Evolutionary conservation across 345 rosid species (phyloP), one percentile per base, ranked within the genome.

Genomic region (Carallia brachiata): DNA sequence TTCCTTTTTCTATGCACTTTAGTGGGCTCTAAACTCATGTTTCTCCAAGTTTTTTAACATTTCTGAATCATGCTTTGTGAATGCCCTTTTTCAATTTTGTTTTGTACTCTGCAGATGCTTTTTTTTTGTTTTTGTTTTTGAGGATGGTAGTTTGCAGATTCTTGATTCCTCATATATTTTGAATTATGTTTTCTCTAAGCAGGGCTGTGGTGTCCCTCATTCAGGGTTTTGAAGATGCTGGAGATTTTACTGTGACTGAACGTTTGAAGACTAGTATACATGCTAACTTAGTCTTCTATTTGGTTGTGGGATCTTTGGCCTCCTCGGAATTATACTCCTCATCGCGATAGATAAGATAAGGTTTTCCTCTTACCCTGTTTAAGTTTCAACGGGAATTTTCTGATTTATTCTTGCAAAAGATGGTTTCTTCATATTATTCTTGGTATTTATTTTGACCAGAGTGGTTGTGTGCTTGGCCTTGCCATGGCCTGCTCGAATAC

Each of bases 181-280:
- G 62, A 81, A 79, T 71, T 77, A 78, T 76, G 75, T 85, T 78
- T 82, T 87, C 81, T 85, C 84, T 85, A 84, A 84, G 82, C 96
- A 96, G 99, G 99, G 96, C 95, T 77, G 97, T 88, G 84, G 98
- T 84, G 83, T 97, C 99, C 82, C 96, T 96, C 78, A 87, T 96
- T 73, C 98, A 92, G 95, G 99, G 99, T 85, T 96, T 84, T 62
- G 99, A 96, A 90, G 99, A 92, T 88, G 99, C 98, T 57, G 99
- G 99, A 64, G 99, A 96, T 82, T 96, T 96, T 71, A 85, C 95
- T 2, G 80, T 90, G 55, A 83, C 86, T 15, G 98, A 96, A 86
- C 86, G 90, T 82, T 76, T 96, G 78, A 89, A 82, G 90, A 96
- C 96, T 66, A 96, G 99, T 48, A 79, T 92, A 17, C 99, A 86